Evolutionary conservation across 352 stramenopile species (phyloP).

Genomic region (Pythium brachiatum): DNA sequence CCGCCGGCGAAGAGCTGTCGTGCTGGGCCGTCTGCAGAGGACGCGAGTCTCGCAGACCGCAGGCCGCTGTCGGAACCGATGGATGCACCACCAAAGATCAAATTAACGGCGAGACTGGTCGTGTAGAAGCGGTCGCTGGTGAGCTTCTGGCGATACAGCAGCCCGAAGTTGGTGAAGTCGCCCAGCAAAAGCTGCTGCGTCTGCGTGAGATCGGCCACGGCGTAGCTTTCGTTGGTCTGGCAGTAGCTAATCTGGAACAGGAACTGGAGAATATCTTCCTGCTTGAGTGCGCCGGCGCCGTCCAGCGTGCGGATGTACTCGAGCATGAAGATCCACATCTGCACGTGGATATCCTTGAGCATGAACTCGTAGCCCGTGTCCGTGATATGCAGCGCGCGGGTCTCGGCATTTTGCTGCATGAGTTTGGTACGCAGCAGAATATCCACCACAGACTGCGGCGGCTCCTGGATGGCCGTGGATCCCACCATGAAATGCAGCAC

Average conservation of each 20-base stretch:
- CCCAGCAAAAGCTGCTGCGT: conserved; percentile 75
- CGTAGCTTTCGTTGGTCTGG: conserved; percentile 84
- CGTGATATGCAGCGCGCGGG: conserved; percentile 77
- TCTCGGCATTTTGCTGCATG: conserved; percentile 62
- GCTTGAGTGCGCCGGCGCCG: conserved; percentile 59
- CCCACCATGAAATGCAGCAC: conserved; percentile 51
- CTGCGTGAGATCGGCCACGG: conserved; percentile 67
- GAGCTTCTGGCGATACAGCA: conserved; percentile 67
- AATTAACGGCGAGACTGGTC: conserved; percentile 85
- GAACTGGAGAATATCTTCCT: conserved; percentile 89
- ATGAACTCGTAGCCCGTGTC: conserved; percentile 91
- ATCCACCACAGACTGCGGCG: conserved; percentile 35
- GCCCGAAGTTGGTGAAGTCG: conserved; percentile 86
- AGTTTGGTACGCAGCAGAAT: conserved; percentile 73
- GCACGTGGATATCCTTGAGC: conserved; percentile 90
- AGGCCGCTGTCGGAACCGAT: conserved; percentile 1
- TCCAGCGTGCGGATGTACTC: conserved; percentile 88
- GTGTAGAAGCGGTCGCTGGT: conserved; percentile 83
- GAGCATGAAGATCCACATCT: conserved; percentile 91
- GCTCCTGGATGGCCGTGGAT: conserved; percentile 34
- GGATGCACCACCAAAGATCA: conserved; percentile 77
- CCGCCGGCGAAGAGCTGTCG: conserved; percentile 5
- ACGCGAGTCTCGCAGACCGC: neutral
- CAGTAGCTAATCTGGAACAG: conserved; percentile 90
- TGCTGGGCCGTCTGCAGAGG: neutral